A percentile compares a stretch with the other conserved stretches of the same genome.
These are phyloP conservation scores for Solanum etuberosum DNA, from an alignment of 257 asterid genomes.

Conservation along the genomic window DNA sequence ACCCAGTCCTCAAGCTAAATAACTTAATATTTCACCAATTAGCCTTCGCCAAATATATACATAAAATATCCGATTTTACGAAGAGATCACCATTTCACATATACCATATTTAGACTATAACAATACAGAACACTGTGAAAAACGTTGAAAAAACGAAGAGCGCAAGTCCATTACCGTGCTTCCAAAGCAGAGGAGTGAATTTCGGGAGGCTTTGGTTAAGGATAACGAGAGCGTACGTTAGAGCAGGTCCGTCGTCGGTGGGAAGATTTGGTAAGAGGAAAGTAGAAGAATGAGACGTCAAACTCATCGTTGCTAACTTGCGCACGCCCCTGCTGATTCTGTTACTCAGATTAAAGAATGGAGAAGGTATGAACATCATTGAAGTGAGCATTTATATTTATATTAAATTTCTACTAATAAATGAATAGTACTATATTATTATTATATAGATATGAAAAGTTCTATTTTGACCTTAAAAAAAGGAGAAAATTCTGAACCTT, in stretches of 20 bases:
- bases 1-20: background rate
- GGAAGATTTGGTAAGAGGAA: constrained; percentile 53
- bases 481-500: background rate
- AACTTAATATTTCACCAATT: background rate
- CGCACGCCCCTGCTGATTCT: background rate
- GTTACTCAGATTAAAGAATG: background rate
- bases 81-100: background rate
- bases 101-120: background rate
- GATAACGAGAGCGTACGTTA: constrained; percentile 49
- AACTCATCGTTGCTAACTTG: constrained; percentile 31
- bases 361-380: background rate
- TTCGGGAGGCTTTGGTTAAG: constrained; percentile 75
- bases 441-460: background rate
- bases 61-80: background rate
- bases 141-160: background rate
- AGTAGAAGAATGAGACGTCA: constrained; percentile 55
- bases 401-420: background rate
- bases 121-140: background rate
- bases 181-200: constrained; percentile 80
- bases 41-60: too few relatives aligned
- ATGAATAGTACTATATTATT: background rate
- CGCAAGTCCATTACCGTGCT: constrained; percentile 41
- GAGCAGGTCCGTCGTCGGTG: constrained; percentile 23
- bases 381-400: background rate
- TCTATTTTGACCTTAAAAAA: background rate